A percentile compares a stretch with the other conserved stretches of the same genome.
Evolutionary conservation across 108 stramenopile species (phyloP).

Genomic region (Nitzschia inconspicua): DNA sequence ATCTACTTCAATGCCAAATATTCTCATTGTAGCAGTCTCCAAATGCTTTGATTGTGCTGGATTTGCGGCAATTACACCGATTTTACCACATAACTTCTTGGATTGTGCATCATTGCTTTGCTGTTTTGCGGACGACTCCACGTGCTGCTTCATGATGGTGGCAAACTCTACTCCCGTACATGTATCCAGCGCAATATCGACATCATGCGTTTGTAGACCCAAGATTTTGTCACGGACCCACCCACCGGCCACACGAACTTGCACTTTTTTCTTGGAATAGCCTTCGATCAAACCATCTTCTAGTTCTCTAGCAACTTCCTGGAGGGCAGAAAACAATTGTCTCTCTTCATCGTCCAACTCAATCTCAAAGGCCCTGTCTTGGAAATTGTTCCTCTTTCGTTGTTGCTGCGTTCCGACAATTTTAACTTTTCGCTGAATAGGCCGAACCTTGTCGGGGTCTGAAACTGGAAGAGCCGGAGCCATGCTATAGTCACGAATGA

Average conservation of each 20-base stretch:
- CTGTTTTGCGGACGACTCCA: neutral
- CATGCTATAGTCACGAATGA: no score
- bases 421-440: no score
- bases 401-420: no score
- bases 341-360: conserved; percentile 13
- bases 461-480: no score
- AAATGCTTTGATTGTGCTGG: conserved; percentile 98
- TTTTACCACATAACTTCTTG: conserved; percentile 34
- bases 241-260: conserved; percentile 77
- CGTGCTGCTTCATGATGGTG: conserved; percentile 63
- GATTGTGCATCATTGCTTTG: neutral
- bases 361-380: conserved; percentile 4
- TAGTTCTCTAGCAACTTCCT: conserved; percentile 10
- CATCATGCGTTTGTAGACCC: conserved; percentile 79
- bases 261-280: conserved; percentile 10
- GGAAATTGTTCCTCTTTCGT: neutral
- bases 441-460: no score
- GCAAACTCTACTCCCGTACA: conserved; percentile 94
- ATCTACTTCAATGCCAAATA: conserved; percentile 87
- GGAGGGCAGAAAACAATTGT: conserved; percentile 7
- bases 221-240: conserved; percentile 92
- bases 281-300: conserved; percentile 1
- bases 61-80: conserved; percentile 92
- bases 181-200: conserved; percentile 93
- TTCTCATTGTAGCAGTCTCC: conserved; percentile 93